Evolutionary conservation across 2,329 filamentous ascomycete genomes (phyloP).

Genomic region (Aspergillus awamori): DNA sequence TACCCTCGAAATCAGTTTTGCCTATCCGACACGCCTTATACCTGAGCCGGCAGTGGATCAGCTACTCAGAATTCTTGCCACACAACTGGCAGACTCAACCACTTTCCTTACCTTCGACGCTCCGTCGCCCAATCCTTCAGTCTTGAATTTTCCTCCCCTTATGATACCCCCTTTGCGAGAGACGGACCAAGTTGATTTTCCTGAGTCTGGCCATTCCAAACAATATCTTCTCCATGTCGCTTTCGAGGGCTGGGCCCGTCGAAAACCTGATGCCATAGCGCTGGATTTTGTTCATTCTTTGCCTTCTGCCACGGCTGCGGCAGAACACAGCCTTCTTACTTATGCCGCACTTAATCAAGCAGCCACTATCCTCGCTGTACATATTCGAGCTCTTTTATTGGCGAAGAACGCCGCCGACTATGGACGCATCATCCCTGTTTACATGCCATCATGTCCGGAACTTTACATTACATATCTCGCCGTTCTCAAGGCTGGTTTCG

Average conservation of each 20-base stretch:
- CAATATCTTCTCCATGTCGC: constrained; percentile 28
- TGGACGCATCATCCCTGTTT: constrained; percentile 31
- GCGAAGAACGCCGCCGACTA: not conserved
- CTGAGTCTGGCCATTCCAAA: constrained; percentile 2
- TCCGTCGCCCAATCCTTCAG: constrained; percentile 23
- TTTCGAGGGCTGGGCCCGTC: constrained; percentile 31
- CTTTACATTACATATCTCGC: constrained; percentile 44
- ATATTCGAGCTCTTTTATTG: constrained; percentile 22
- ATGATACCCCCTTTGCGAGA: constrained; percentile 25
- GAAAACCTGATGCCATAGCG: constrained; percentile 27
- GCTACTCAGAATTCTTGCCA: constrained; percentile 22
- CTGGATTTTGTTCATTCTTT: constrained; percentile 34
- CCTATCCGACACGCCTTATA: constrained; percentile 24
- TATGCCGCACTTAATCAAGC: constrained; percentile 29
- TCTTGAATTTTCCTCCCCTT: constrained; percentile 32
- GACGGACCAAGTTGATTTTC: constrained; percentile 7
- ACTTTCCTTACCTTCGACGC: constrained; percentile 7
- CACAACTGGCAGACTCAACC: constrained; percentile 20
- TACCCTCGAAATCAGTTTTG: constrained; percentile 20
- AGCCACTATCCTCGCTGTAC: constrained; percentile 25
- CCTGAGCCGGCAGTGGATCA: constrained; percentile 25
- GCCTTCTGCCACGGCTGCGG: constrained; percentile 14
- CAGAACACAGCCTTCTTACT: constrained; percentile 30
- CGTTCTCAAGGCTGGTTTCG: constrained; percentile 39
- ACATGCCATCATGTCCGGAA: constrained; percentile 39